Evolutionary conservation across 2,329 filamentous ascomycete species (phyloP).

Genomic region (Fusarium sp.): DNA sequence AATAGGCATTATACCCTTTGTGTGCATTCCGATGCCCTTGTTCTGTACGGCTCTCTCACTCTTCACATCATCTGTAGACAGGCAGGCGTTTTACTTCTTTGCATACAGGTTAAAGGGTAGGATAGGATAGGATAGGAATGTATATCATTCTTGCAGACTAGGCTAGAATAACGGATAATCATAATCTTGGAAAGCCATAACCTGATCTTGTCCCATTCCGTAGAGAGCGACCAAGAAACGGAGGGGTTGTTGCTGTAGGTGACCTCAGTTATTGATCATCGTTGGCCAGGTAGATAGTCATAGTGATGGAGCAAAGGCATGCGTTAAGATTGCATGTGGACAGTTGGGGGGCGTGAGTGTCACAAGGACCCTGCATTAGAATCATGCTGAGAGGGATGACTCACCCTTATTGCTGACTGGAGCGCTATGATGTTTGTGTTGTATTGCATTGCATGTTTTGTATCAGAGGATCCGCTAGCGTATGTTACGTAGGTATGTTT

Average conservation of each 20-base stretch:
- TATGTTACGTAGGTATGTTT: conserved; percentile 1
- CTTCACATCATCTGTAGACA: conserved; percentile 16
- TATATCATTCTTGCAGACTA: conserved; percentile 18
- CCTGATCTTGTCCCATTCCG: conserved; percentile 22
- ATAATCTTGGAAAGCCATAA: conserved; percentile 30
- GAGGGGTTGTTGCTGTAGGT: conserved; percentile 1
- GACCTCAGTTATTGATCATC: conserved; percentile 4
- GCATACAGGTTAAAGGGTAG: background rate
- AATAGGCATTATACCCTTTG: conserved; percentile 49
- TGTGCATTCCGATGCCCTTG: conserved; percentile 42
- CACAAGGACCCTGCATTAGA: conserved; percentile 28
- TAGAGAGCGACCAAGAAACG: background rate
- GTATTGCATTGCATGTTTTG: background rate
- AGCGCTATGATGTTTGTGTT: conserved; percentile 7
- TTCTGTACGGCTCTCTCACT: conserved; percentile 15
- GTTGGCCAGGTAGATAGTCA: conserved; percentile 5
- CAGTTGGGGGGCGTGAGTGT: conserved; percentile 13
- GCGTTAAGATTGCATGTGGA: conserved; percentile 33
- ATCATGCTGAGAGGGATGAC: background rate
- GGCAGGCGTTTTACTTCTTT: conserved; percentile 8
- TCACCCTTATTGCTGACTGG: background rate
- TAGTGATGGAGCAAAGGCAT: conserved; percentile 22
- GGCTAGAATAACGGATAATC: conserved; percentile 29
- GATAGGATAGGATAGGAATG: conserved; percentile 20
- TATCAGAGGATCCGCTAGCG: conserved; percentile 1